Conservation (phyloP, 441 rosid species). For the Gossypium laxum region DNA sequence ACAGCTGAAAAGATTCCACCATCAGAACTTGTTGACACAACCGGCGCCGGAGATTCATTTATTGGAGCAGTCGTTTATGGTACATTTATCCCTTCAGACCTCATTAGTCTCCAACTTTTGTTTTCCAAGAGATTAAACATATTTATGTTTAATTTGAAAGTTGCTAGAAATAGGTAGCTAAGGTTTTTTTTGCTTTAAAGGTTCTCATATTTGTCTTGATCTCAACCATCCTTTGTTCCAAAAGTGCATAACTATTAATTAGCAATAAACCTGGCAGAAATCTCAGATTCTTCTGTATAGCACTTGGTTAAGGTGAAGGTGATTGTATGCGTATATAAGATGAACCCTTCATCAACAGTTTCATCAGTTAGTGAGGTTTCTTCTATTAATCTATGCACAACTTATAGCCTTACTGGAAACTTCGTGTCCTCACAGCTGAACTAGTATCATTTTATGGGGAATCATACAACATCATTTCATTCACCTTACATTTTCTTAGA, state of each 20-base stretch:
- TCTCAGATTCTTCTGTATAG: not conserved
- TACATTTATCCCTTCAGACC: conserved; percentile 19
- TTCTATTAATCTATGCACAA: not conserved
- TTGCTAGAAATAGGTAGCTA: not conserved
- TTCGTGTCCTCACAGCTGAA: not conserved
- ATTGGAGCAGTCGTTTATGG: conserved; percentile 72
- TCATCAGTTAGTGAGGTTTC: not conserved
- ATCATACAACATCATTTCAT: not conserved
- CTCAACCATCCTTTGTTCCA: not conserved
- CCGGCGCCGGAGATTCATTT: conserved; percentile 93
- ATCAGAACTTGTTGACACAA: conserved; percentile 66
- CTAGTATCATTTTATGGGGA: not conserved
- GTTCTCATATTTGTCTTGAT: not conserved
- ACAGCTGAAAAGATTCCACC: conserved; percentile 79
- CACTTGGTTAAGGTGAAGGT: not conserved
- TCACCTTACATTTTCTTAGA: not conserved
- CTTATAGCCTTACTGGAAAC: not conserved
- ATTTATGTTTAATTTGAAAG: not conserved
- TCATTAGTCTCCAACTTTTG: not conserved
- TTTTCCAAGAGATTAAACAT: not conserved
- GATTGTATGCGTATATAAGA: not conserved
- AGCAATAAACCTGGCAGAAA: not conserved
- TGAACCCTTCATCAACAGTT: not conserved
- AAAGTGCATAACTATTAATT: not conserved
- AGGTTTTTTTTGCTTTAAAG: not conserved